phyloP scores from a whole-genome alignment of 441 rosid genomes.

The Sinapis alba region DNA sequence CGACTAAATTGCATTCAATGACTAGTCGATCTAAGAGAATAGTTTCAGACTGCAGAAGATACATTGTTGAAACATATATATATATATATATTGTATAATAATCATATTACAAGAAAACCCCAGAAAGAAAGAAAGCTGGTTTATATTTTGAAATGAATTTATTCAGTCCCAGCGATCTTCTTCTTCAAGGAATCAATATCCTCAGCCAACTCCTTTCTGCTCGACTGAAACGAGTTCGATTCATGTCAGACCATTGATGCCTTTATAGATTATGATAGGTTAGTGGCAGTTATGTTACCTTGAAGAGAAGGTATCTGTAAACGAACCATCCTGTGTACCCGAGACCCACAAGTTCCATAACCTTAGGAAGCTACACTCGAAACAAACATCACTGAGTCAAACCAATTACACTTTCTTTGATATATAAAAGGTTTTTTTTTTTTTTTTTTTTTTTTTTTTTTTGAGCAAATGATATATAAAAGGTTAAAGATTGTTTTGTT shows the following conservation, averaged over 20 bases:
- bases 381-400: neutral
- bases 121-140: slow-evolving; percentile 22
- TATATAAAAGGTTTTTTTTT: neutral
- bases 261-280: neutral
- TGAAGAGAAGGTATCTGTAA: slow-evolving; percentile 99
- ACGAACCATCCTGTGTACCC: slow-evolving; percentile 99
- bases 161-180: slow-evolving; percentile 91
- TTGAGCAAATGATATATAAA: too few species aligned
- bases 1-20: neutral
- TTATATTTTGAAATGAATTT: slow-evolving; percentile 18
- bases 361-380: slow-evolving; percentile 79
- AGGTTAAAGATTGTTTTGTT: slow-evolving; percentile 30
- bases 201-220: slow-evolving; percentile 91
- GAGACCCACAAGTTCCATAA: slow-evolving; percentile 97
- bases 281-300: slow-evolving; percentile 51
- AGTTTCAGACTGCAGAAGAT: slow-evolving; percentile 25
- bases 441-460: too few species aligned
- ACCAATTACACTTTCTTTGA: neutral
- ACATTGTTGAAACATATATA: slow-evolving; percentile 29
- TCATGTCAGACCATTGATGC: neutral
- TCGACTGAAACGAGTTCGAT: slow-evolving; percentile 58
- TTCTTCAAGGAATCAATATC: slow-evolving; percentile 93
- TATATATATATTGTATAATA: slow-evolving; percentile 30
- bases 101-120: slow-evolving; percentile 28
- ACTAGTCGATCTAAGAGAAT: neutral